phyloP scores from a whole-genome alignment of 2,329 filamentous ascomycete genomes.

The Teratosphaeria destructans region DNA sequence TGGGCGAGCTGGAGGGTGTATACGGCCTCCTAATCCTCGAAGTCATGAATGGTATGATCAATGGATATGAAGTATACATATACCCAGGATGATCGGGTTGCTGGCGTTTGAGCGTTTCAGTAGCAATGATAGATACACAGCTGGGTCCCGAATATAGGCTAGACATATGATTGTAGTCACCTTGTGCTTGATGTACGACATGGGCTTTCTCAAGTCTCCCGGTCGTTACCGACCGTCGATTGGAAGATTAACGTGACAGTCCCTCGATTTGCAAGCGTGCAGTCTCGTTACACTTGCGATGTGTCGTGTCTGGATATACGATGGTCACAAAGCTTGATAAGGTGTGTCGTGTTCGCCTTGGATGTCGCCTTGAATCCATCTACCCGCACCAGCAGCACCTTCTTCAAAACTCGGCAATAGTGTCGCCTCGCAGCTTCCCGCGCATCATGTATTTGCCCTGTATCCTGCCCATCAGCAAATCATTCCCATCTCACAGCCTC shows the following conservation, averaged over 20 bases:
- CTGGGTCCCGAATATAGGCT: background rate
- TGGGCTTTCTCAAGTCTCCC: too few species aligned
- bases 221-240: background rate
- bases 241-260: too few species aligned
- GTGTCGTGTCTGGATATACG: background rate
- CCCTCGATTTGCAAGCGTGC: background rate
- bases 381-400: conserved; percentile 8
- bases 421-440: conserved; percentile 79
- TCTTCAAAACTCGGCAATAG: conserved; percentile 64
- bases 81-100: background rate
- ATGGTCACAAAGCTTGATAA: background rate
- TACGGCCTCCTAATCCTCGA: conserved; percentile 4
- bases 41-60: background rate
- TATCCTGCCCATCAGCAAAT: background rate
- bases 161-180: background rate
- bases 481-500: background rate
- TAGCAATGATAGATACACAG: background rate
- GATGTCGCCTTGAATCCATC: background rate
- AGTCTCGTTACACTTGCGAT: background rate
- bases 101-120: background rate
- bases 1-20: conserved; percentile 28
- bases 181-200: too few species aligned
- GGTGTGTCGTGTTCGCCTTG: background rate
- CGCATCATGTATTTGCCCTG: conserved; percentile 81
- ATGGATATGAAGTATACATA: background rate